These are phyloP conservation scores for Hawksworthiomyces lignivorus DNA, from an alignment of 2,329 filamentous ascomycete genomes.

Conservation along the genomic window DNA sequence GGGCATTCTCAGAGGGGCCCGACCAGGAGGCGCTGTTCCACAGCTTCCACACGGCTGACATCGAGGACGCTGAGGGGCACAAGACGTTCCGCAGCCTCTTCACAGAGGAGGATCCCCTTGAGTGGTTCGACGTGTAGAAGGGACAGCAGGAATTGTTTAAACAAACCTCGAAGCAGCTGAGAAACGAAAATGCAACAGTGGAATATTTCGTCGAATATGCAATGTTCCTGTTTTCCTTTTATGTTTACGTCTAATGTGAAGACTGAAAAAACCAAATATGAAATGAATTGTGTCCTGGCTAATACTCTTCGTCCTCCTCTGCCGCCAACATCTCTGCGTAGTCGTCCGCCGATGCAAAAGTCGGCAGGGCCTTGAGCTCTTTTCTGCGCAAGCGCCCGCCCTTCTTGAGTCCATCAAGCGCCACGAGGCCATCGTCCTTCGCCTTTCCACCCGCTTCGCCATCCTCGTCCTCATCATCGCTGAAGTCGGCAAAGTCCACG, in stretches of 20 bases:
- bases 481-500: slow-evolving; percentile 31
- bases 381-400: slow-evolving; percentile 59
- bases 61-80: slow-evolving; percentile 28
- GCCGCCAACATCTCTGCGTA: slow-evolving; percentile 78
- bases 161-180: too few relatives aligned
- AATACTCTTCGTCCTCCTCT: slow-evolving; percentile 49
- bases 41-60: slow-evolving; percentile 40
- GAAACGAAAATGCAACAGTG: too few relatives aligned
- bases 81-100: slow-evolving; percentile 39
- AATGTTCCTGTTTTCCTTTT: too few relatives aligned
- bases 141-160: not conserved
- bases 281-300: not conserved
- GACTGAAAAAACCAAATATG: not conserved
- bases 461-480: slow-evolving; percentile 29
- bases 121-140: slow-evolving; percentile 46
- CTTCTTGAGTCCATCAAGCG: slow-evolving; percentile 27
- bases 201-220: too few relatives aligned
- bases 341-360: slow-evolving; percentile 88
- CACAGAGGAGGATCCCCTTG: slow-evolving; percentile 35
- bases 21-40: slow-evolving; percentile 35
- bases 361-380: slow-evolving; percentile 82
- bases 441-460: slow-evolving; percentile 31
- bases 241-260: too few relatives aligned
- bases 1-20: slow-evolving; percentile 35
- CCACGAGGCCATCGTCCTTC: slow-evolving; percentile 27